Conservation (phyloP, 2,329 filamentous ascomycete genomes). For the Trichoderma breve region DNA sequence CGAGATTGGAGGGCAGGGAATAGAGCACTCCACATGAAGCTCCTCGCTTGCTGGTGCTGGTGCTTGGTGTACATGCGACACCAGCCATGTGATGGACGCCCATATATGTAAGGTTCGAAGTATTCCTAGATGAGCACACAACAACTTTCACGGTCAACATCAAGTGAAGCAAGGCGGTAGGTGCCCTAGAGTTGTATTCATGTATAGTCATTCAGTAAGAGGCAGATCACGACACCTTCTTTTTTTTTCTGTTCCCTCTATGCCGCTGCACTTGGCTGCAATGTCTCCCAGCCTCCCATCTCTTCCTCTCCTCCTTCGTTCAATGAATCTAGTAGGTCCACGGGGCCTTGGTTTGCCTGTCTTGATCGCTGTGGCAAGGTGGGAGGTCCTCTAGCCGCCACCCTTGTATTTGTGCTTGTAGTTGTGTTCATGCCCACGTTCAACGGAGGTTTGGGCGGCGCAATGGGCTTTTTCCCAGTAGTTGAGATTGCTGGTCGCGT, state of each 20-base stretch:
- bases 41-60: neutral
- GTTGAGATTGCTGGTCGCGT: neutral
- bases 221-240: neutral
- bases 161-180: neutral
- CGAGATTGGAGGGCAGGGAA: neutral
- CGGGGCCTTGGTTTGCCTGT: slow-evolving; percentile 31
- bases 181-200: neutral
- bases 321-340: slow-evolving; percentile 48
- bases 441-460: slow-evolving; percentile 25
- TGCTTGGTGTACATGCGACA: neutral
- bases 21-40: neutral
- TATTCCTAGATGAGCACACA: neutral
- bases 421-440: slow-evolving; percentile 28
- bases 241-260: neutral
- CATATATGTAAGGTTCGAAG: neutral
- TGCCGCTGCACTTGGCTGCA: slow-evolving; percentile 45
- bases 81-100: neutral
- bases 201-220: neutral
- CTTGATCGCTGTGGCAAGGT: slow-evolving; percentile 26
- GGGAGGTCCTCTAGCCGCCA: slow-evolving; percentile 25
- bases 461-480: slow-evolving; percentile 30
- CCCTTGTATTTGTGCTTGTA: slow-evolving; percentile 22
- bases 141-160: neutral
- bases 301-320: slow-evolving; percentile 47
- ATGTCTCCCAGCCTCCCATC: slow-evolving; percentile 54